These are phyloP conservation scores for Rhodotorula mucilaginosa DNA, from an alignment of 1,284 basidiomycete species.

Conservation along the genomic window DNA sequence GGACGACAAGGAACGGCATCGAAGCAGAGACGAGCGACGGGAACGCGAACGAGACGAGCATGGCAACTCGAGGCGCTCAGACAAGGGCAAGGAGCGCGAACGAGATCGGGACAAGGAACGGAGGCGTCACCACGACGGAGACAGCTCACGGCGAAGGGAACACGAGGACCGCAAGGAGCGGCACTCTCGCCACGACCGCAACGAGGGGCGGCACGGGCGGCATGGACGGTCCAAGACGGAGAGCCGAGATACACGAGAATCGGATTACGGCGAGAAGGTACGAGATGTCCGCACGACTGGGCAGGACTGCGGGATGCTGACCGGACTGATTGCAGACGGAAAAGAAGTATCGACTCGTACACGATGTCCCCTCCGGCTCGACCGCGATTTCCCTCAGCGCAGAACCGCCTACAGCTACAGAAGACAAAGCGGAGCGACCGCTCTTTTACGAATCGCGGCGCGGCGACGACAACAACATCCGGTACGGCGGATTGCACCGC, in stretches of 20 bases:
- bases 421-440: slow-evolving; percentile 2
- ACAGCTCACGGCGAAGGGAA: not conserved
- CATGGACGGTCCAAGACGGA: too few relatives aligned
- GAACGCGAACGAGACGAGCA: not conserved
- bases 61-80: not conserved
- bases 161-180: too few relatives aligned
- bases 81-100: slow-evolving; percentile 10
- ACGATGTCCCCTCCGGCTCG: not conserved
- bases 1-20: not conserved
- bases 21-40: not conserved
- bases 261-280: slow-evolving; percentile 13
- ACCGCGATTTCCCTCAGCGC: not conserved
- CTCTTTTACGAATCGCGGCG: slow-evolving; percentile 65
- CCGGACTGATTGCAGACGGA: not conserved
- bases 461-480: slow-evolving; percentile 66
- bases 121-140: not conserved
- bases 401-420: too few relatives aligned
- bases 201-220: not conserved
- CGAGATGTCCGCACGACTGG: not conserved
- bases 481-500: slow-evolving; percentile 65
- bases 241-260: not conserved
- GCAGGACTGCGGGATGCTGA: not conserved
- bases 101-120: not conserved
- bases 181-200: not conserved
- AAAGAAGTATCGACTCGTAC: slow-evolving; percentile 23